A percentile compares a stretch with the other conserved stretches of the same genome.
Conservation (phyloP, 2,329 filamentous ascomycete species). For the Fusarium equiseti region DNA sequence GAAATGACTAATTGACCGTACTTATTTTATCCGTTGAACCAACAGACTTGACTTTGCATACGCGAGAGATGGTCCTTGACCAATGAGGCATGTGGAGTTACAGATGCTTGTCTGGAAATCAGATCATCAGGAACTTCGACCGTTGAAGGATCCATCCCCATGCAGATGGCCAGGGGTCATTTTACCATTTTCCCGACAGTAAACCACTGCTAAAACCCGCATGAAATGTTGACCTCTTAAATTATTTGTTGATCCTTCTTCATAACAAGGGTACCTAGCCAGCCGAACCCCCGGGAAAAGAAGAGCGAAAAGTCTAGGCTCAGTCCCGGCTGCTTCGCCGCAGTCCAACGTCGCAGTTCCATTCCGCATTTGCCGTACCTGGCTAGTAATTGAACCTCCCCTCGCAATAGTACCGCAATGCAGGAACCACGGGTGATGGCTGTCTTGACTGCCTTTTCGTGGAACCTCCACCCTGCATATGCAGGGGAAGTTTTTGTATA, state of each 20-base stretch:
- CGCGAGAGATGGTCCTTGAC: background rate
- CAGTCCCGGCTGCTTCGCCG: background rate
- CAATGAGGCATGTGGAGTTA: background rate
- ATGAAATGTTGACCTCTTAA: background rate
- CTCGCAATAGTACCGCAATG: background rate
- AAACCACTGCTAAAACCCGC: background rate
- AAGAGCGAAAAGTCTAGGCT: background rate
- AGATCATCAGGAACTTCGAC: background rate
- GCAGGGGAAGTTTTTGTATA: background rate
- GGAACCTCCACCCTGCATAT: background rate
- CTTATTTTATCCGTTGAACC: background rate
- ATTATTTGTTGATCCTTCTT: background rate
- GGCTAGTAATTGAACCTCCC: background rate
- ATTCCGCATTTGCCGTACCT: background rate
- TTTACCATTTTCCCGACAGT: background rate
- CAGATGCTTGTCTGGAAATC: background rate
- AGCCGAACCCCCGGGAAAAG: background rate
- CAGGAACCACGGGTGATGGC: background rate
- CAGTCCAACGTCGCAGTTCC: background rate
- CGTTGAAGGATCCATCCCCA: background rate
- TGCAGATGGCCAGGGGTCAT: background rate
- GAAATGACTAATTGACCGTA: background rate
- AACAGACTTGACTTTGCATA: background rate
- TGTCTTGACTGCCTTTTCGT: slow-evolving; percentile 1
- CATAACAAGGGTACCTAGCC: background rate